Evolutionary conservation across 176 grass and related monocot genomes (phyloP).

Genomic region (Ampelocalamus luodianensis): DNA sequence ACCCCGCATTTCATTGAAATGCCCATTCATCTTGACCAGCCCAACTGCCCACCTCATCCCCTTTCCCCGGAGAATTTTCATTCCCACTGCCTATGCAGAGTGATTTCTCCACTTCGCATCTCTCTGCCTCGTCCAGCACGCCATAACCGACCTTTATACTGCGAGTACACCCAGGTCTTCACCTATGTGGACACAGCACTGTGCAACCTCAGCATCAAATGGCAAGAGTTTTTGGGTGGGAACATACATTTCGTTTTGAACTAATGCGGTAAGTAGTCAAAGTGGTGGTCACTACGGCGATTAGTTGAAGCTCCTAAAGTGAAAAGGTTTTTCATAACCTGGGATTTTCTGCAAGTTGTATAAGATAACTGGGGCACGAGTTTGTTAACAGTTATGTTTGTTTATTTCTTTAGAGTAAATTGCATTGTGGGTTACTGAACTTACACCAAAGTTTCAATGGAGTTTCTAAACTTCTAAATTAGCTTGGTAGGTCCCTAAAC

Average conservation of each 20-base stretch:
- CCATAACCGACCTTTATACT: not conserved
- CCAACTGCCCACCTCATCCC: not conserved
- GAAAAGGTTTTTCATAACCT: not conserved
- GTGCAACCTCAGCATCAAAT: not conserved
- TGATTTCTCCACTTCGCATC: not conserved
- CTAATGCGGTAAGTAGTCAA: not conserved
- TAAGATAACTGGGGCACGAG: not conserved
- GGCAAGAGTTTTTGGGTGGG: not conserved
- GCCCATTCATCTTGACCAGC: not conserved
- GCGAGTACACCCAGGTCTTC: not conserved
- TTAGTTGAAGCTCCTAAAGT: not conserved
- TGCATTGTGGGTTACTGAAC: constrained; percentile 22
- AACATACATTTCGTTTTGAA: not conserved
- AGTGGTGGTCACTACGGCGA: not conserved
- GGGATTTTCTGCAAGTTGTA: not conserved
- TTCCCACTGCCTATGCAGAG: not conserved
- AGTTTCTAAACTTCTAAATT: constrained; percentile 1
- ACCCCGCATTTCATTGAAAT: constrained; percentile 13
- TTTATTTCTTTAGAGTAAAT: constrained; percentile 12
- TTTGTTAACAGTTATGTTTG: not conserved
- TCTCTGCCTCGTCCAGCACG: not conserved
- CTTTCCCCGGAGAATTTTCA: not conserved
- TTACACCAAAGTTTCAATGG: not conserved
- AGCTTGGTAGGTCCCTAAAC: not conserved
- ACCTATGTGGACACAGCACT: not conserved